phyloP scores from a whole-genome alignment of 169 alveolate genomes.

The Plasmodium gallinaceum region DNA sequence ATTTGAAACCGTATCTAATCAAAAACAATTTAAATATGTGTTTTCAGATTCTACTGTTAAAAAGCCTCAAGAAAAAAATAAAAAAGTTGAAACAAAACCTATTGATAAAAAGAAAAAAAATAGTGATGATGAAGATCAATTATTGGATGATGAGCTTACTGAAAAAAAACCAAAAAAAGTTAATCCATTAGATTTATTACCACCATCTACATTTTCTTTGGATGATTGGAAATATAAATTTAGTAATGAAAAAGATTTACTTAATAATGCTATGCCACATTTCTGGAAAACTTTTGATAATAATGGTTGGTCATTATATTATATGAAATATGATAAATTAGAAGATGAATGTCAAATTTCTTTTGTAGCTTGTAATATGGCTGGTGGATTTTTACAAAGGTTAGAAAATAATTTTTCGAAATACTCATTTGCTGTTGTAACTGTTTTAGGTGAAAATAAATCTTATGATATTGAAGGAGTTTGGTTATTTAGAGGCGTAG shows the following conservation, averaged over 20 bases:
- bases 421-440: slow-evolving; percentile 94
- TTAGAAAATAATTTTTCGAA: slow-evolving; percentile 93
- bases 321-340: slow-evolving; percentile 94
- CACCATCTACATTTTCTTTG: slow-evolving; percentile 91
- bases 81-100: slow-evolving; percentile 54
- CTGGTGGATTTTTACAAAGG: slow-evolving; percentile 96
- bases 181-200: slow-evolving; percentile 90
- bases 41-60: slow-evolving; percentile 60
- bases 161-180: slow-evolving; percentile 85
- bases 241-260: slow-evolving; percentile 92
- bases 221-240: slow-evolving; percentile 96
- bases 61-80: slow-evolving; percentile 74
- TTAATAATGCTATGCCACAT: slow-evolving; percentile 92
- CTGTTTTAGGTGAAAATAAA: slow-evolving; percentile 95
- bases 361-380: slow-evolving; percentile 92
- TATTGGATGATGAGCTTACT: slow-evolving; percentile 75
- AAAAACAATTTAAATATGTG: slow-evolving; percentile 76
- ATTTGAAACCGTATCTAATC: slow-evolving; percentile 61
- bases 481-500: slow-evolving; percentile 96
- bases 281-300: slow-evolving; percentile 91
- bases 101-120: slow-evolving; percentile 75
- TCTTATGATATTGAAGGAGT: slow-evolving; percentile 95
- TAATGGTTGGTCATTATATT: slow-evolving; percentile 94
- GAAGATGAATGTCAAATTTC: slow-evolving; percentile 95
- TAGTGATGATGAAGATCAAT: slow-evolving; percentile 11